Evolutionary conservation across 441 rosid species (phyloP), one percentile per base, ranked within the genome.

Genomic region (Croton setiger): DNA sequence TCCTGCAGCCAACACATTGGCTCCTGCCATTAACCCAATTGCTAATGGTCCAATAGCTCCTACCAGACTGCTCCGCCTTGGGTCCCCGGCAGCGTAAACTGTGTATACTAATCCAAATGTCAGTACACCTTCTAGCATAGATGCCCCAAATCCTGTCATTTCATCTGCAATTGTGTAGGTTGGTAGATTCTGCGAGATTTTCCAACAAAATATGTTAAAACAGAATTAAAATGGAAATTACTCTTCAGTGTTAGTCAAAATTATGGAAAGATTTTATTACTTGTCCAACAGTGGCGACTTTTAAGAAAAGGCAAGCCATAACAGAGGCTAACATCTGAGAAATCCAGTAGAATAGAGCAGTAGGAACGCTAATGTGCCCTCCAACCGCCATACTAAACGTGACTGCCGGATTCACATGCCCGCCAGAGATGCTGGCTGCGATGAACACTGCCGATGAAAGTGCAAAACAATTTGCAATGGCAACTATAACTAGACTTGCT

Each of bases 141-240:
- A 86, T 56, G 97, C 96, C 55, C 98, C 99, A 62, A 92, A 92
- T 44, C 97, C 99, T 0, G 98, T 94, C 96, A 92, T 90, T 75
- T 88, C 97, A 27, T 68, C 83, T 15, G 93, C 94, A 36, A 93
- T 87, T 48, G 63, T 55, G 79, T 80, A 87, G 35, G 78, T 78
- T 8, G 98, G 91, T 18, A 91, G 74, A 31, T 72, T 79, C 98
- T 93, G 74, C 68, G 65, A 51, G 39, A 12, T 41, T 35, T 10
- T n/a, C 54, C 11, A 65, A 23, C 17, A 41, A 17, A 37, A 27
- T 3, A 2, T 3, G 14, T 1, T 6, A 31, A n/a, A 6, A 43
- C 20, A 31, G 0, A 54, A 45, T 27, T 8, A 14, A 0, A 18
- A 20, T 21, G 5, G 17, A 23, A 39, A 11, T 13, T 12, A 3